Evolutionary conservation across 2,329 filamentous ascomycete genomes (phyloP).

Genomic region (Fusarium tuaranense): DNA sequence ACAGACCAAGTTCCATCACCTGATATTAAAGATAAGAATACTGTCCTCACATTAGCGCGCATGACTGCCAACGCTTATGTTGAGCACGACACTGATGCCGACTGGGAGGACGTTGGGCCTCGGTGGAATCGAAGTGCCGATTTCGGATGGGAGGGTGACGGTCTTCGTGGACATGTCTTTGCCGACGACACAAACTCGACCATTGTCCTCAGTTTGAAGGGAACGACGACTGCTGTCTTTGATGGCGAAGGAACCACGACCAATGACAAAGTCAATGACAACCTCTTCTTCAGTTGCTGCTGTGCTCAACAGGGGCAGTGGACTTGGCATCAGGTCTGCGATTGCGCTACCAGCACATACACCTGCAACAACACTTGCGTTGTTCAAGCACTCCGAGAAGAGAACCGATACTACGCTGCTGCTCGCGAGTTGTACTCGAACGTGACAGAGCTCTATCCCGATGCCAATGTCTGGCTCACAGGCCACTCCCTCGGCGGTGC

Average conservation of each 20-base stretch:
- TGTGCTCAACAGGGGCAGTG: conserved; percentile 93
- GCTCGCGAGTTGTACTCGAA: conserved; percentile 92
- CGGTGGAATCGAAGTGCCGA: conserved; percentile 88
- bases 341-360: conserved; percentile 89
- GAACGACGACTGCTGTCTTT: conserved; percentile 89
- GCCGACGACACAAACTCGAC: conserved; percentile 88
- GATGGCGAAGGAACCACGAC: conserved; percentile 97
- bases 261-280: conserved; percentile 98
- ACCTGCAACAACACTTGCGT: conserved; percentile 95
- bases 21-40: conserved; percentile 86
- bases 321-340: conserved; percentile 92
- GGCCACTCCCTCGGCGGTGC: conserved; percentile 95
- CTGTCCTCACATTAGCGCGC: conserved; percentile 83
- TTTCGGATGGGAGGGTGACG: conserved; percentile 94
- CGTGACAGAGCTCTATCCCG: conserved; percentile 87
- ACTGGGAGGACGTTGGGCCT: conserved; percentile 85
- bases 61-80: conserved; percentile 95
- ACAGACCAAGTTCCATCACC: conserved; percentile 83
- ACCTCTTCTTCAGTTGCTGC: conserved; percentile 97
- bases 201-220: conserved; percentile 92
- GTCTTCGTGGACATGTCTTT: conserved; percentile 92
- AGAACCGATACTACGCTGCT: conserved; percentile 92
- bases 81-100: conserved; percentile 73
- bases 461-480: conserved; percentile 86
- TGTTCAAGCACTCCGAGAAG: conserved; percentile 76